Conservation (phyloP, 2,329 filamentous ascomycete species). For the Botrytis deweyae region DNA sequence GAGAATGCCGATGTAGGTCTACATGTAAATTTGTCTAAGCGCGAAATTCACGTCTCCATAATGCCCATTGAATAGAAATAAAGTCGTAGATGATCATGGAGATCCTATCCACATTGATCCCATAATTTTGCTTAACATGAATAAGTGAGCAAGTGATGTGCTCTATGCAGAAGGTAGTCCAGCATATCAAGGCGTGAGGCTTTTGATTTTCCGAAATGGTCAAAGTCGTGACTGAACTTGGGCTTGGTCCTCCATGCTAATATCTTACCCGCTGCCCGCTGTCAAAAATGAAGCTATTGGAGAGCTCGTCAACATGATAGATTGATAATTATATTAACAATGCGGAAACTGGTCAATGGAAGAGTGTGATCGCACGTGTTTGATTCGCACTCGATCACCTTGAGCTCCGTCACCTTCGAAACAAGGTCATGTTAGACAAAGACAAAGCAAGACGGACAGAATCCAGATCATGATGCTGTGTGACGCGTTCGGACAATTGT, state of each 20-base stretch:
- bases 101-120: slow-evolving; percentile 6
- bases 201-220: not conserved
- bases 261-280: not conserved
- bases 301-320: not conserved
- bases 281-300: slow-evolving; percentile 3
- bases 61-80: not conserved
- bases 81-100: not conserved
- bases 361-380: slow-evolving; percentile 17
- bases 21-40: not conserved
- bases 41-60: not conserved
- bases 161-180: not conserved
- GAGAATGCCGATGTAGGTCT: not conserved
- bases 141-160: not conserved
- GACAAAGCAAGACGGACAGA: not conserved
- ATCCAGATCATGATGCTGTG: slow-evolving; percentile 7
- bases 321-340: not conserved
- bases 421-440: not conserved
- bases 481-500: slow-evolving; percentile 16
- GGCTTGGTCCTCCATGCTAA: slow-evolving; percentile 1
- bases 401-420: not conserved
- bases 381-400: slow-evolving; percentile 12
- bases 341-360: not conserved
- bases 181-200: not conserved
- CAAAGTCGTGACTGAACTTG: not conserved
- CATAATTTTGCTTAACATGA: not conserved